Evolutionary conservation across 2,329 filamentous ascomycete species (phyloP).

Genomic region (Ophiostoma novo-ulmi): DNA sequence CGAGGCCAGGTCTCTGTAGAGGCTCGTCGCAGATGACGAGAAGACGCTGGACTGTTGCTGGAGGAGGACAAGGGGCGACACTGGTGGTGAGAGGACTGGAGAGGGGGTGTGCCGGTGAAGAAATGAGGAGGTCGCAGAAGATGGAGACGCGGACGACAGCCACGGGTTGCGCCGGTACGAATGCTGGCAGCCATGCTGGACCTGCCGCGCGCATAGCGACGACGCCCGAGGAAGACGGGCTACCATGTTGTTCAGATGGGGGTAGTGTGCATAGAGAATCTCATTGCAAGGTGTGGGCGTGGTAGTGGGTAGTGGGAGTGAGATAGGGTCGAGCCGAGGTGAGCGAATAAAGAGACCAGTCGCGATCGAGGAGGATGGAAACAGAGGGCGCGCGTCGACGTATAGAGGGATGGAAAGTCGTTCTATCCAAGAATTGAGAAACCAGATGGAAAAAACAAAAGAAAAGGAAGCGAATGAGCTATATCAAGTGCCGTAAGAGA

Average conservation of each 20-base stretch:
- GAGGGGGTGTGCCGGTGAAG: neutral
- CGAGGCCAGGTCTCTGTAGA: slow-evolving; percentile 6
- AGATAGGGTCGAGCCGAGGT: neutral
- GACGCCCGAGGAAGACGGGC: slow-evolving; percentile 25
- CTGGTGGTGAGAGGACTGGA: neutral
- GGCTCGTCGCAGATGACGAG: neutral
- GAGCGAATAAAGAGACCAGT: slow-evolving; percentile 1
- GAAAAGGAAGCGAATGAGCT: neutral
- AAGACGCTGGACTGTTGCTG: neutral
- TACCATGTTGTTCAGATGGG: slow-evolving; percentile 22
- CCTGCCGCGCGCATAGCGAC: slow-evolving; percentile 23
- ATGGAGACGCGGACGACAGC: neutral
- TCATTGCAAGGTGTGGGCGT: neutral
- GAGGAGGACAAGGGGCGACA: neutral
- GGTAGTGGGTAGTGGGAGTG: neutral
- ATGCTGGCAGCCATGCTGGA: slow-evolving; percentile 16
- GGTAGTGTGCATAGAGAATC: neutral
- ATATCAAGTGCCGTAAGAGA: neutral
- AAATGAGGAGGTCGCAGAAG: slow-evolving; percentile 16
- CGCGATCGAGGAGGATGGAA: slow-evolving; percentile 5
- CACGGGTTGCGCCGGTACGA: slow-evolving; percentile 2
- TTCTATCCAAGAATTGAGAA: neutral
- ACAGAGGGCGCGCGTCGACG: neutral
- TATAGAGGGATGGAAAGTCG: neutral
- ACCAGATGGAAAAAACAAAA: neutral